A percentile compares a stretch with the other conserved stretches of the same genome.
Conservation (phyloP, 441 rosid genomes). For the Kokia cookei region DNA sequence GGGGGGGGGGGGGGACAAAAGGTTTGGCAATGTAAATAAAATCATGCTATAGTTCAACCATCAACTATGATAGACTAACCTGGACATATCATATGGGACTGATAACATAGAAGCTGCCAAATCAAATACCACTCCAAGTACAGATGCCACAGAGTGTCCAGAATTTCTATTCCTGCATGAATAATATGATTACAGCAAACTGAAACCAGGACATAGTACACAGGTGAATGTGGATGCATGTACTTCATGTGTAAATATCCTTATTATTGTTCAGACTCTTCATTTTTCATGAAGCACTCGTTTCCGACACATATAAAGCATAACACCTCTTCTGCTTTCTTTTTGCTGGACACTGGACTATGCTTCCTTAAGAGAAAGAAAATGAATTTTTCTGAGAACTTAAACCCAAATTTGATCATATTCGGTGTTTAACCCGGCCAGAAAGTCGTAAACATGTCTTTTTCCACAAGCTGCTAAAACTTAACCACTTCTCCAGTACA, state of each 20-base stretch:
- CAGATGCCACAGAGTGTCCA: conserved; percentile 49
- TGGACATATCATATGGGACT: conserved; percentile 97
- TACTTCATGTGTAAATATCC: background rate
- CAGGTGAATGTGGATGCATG: background rate
- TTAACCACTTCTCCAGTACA: too few relatives aligned
- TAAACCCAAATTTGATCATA: too few relatives aligned
- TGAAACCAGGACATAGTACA: background rate
- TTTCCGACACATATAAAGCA: too few relatives aligned
- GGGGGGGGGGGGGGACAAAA: background rate
- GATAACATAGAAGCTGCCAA: conserved; percentile 93
- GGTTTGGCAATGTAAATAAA: conserved; percentile 25
- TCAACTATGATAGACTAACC: conserved; percentile 36
- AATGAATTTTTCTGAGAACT: too few relatives aligned
- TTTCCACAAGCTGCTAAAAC: too few relatives aligned
- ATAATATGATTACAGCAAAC: background rate
- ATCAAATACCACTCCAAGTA: conserved; percentile 96
- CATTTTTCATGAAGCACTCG: too few relatives aligned
- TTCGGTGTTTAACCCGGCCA: too few relatives aligned
- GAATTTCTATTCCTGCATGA: conserved; percentile 50
- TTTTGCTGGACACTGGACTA: too few relatives aligned
- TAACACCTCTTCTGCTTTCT: too few relatives aligned
- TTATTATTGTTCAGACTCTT: background rate
- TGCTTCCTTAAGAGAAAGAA: too few relatives aligned
- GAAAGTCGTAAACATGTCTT: too few relatives aligned
- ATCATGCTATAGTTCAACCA: conserved; percentile 9